phyloP scores from a whole-genome alignment of 208 protist species.

The Trypanosomatidae sp. region DNA sequence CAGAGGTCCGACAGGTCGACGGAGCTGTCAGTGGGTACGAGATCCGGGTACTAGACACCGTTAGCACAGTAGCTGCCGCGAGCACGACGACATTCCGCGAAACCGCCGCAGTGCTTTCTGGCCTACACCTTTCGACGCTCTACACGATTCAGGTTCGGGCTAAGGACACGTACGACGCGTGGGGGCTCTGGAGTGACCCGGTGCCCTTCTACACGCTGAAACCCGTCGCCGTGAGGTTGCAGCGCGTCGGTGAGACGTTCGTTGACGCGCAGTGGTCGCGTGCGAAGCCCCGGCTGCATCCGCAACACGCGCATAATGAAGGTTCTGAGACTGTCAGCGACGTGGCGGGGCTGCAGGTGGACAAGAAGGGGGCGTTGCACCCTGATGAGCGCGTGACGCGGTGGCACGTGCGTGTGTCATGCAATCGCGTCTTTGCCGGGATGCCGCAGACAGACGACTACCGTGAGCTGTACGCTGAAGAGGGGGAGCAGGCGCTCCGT shows the following conservation, averaged over 20 bases:
- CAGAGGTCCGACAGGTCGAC: slow-evolving; percentile 70
- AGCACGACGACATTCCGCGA: slow-evolving; percentile 61
- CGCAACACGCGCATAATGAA: neutral
- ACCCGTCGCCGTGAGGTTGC: slow-evolving; percentile 52
- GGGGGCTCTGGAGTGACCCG: slow-evolving; percentile 90
- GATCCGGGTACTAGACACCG: slow-evolving; percentile 69
- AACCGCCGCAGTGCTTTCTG: slow-evolving; percentile 57
- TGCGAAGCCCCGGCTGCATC: slow-evolving; percentile 11
- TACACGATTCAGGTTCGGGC: slow-evolving; percentile 89
- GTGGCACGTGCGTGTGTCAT: slow-evolving; percentile 84
- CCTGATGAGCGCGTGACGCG: slow-evolving; percentile 68
- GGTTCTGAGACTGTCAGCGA: neutral
- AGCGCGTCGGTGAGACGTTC: slow-evolving; percentile 81
- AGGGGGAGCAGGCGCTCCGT: slow-evolving; percentile 44
- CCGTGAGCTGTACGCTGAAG: slow-evolving; percentile 47
- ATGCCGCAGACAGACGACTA: slow-evolving; percentile 61
- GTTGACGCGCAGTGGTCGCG: slow-evolving; percentile 83
- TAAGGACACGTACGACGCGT: slow-evolving; percentile 91
- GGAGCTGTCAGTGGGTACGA: slow-evolving; percentile 88
- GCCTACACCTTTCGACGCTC: slow-evolving; percentile 60
- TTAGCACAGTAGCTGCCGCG: slow-evolving; percentile 54
- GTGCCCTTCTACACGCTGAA: slow-evolving; percentile 80
- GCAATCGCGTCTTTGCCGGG: slow-evolving; percentile 66
- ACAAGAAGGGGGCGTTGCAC: slow-evolving; percentile 34
- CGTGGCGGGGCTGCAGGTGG: slow-evolving; percentile 22